phyloP scores from a whole-genome alignment of 2,329 filamentous ascomycete genomes.

The Trichoderma semiorbis region DNA sequence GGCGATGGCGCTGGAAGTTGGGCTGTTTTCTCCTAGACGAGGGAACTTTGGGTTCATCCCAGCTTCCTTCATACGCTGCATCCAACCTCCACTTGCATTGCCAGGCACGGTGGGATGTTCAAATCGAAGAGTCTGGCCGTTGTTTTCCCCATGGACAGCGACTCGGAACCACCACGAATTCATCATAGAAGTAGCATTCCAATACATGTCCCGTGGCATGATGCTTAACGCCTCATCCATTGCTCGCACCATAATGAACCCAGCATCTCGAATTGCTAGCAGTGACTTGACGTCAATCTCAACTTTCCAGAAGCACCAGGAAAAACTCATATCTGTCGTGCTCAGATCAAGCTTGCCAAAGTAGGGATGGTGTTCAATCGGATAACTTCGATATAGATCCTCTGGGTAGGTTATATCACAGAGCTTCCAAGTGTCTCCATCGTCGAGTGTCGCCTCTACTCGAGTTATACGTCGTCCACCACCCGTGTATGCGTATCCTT shows the following conservation, averaged over 20 bases:
- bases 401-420: conserved; percentile 79
- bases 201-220: conserved; percentile 92
- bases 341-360: conserved; percentile 75
- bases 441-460: conserved; percentile 79
- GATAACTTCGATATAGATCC: conserved; percentile 69
- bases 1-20: conserved; percentile 40
- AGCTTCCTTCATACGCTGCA: conserved; percentile 81
- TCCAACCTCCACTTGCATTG: conserved; percentile 79
- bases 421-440: conserved; percentile 57
- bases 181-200: conserved; percentile 96
- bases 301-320: conserved; percentile 90
- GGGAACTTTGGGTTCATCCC: conserved; percentile 70
- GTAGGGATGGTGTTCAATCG: conserved; percentile 61
- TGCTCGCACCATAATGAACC: conserved; percentile 69
- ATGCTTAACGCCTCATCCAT: conserved; percentile 90
- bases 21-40: conserved; percentile 54
- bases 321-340: conserved; percentile 86
- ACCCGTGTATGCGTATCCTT: conserved; percentile 84
- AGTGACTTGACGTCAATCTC: conserved; percentile 64
- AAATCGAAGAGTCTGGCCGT: conserved; percentile 59
- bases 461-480: conserved; percentile 80
- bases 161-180: conserved; percentile 94
- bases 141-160: conserved; percentile 62
- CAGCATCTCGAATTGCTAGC: conserved; percentile 19
- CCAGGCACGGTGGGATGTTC: conserved; percentile 86